Evolutionary conservation across 495 filamentous ascomycete genomes (phyloP), one percentile per base, ranked within the genome.

Genomic region (Aspergillus diversus): DNA sequence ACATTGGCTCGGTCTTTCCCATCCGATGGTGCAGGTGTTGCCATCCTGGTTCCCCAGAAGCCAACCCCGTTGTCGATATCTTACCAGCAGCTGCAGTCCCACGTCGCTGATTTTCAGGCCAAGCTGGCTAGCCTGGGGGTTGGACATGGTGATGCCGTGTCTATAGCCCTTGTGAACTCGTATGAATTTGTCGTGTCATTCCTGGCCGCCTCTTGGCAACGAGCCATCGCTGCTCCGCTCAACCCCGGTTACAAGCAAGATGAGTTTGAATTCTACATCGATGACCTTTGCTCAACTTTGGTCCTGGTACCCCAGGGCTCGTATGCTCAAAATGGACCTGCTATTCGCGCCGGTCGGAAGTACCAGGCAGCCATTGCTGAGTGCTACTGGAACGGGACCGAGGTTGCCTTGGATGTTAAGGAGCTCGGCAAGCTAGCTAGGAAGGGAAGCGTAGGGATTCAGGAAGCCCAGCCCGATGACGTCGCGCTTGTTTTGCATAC

Each of bases 241-340:
- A 93, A 94, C 75, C 85, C 90, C 21, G 89, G 86, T 33, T 94
- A 95, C 77, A 93, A 92, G 77, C 89, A 93, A 69, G 86, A 87
- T 33, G 91, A 94, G 72, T 93, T 94, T 70, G 90, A 94, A 73
- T 93, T 95, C 76, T 95, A 93, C 73, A 92, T 94, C 65, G 87
- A 91, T 39, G 91, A 95, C 73, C 82, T 95, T 66, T 89, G 84
- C 67, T 91, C 90, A 9, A 88, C 87, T 42, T 75, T 94, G 48
- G 83, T 89, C 5, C 79, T 94, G 46, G 87, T 94, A 9, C 89
- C 91, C 5, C 77, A 80, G 57, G 91, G 89, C 13, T 86, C 89
- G 15, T 89, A 86, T 66, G 70, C 75, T 16, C 73, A 80, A 61
- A 77, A 86, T 71, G 86, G 82, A 49, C 84, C 89, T 11, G 90